phyloP scores from a whole-genome alignment of 2,329 filamentous ascomycete species.

The Beauveria sp. region DNA sequence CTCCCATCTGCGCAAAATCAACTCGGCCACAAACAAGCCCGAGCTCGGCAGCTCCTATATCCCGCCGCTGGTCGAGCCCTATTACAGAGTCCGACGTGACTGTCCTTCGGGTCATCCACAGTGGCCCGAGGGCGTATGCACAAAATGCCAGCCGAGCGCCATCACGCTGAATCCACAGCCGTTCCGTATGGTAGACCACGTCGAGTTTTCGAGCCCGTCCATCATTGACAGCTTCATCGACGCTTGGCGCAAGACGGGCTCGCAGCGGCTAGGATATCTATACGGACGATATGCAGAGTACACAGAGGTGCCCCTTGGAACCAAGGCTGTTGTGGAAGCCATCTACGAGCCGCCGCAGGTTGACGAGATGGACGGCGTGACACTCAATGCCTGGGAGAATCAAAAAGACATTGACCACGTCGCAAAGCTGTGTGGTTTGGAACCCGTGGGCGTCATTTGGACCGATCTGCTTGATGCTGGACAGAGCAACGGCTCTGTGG shows the following conservation, averaged over 20 bases:
- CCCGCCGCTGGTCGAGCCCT: conserved; percentile 87
- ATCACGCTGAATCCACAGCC: conserved; percentile 91
- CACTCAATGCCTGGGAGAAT: conserved; percentile 75
- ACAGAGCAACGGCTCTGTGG: conserved; percentile 71
- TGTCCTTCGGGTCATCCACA: conserved; percentile 89
- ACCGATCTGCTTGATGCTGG: conserved; percentile 84
- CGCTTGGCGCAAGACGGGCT: conserved; percentile 80
- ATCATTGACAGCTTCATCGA: conserved; percentile 87
- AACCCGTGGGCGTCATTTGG: conserved; percentile 88
- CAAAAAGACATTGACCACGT: conserved; percentile 75
- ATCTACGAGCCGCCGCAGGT: conserved; percentile 95
- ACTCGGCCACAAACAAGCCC: conserved; percentile 91
- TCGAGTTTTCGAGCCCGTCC: conserved; percentile 81
- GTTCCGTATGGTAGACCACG: conserved; percentile 96
- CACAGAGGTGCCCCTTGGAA: conserved; percentile 81
- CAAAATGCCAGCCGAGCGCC: conserved; percentile 94
- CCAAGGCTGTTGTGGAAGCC: conserved; percentile 92
- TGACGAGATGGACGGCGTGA: conserved; percentile 81
- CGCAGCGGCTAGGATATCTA: conserved; percentile 79
- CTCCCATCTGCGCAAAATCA: conserved; percentile 87
- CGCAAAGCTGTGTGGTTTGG: conserved; percentile 73
- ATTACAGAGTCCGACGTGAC: conserved; percentile 78
- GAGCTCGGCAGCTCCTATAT: conserved; percentile 93
- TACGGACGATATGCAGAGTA: conserved; percentile 92
- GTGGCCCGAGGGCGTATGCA: conserved; percentile 96